Conservation (phyloP, 2,329 filamentous ascomycete genomes). For the Talaromyces sp. region DNA sequence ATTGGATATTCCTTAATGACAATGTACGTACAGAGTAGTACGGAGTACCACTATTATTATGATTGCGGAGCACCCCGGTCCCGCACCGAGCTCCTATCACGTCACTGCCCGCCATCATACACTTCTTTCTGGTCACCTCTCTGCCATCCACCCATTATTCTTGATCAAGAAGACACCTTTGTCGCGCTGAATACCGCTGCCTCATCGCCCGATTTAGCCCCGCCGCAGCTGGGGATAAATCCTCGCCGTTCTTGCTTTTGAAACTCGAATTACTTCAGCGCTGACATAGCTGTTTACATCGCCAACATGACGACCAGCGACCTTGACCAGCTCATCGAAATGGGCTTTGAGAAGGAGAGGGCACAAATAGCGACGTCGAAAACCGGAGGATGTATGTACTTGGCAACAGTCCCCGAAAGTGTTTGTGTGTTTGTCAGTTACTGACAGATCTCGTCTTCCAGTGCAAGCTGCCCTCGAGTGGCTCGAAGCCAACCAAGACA, state of each 20-base stretch:
- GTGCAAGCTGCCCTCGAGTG: conserved; percentile 89
- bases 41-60: too few species aligned
- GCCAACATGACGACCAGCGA: conserved; percentile 43
- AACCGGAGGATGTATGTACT: conserved; percentile 65
- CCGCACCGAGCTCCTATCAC: background rate
- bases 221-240: background rate
- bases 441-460: conserved; percentile 27
- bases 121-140: background rate
- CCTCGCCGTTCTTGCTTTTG: background rate
- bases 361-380: conserved; percentile 81
- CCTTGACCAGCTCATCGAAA: conserved; percentile 57
- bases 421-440: background rate
- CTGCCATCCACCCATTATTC: background rate
- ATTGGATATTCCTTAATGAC: background rate
- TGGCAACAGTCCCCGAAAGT: background rate
- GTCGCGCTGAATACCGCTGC: background rate
- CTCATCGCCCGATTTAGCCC: background rate
- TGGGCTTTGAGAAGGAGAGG: conserved; percentile 77
- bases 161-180: background rate
- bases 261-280: background rate
- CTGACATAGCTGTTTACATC: background rate
- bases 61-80: background rate
- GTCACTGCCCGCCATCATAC: background rate
- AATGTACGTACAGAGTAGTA: too few species aligned
- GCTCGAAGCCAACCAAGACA: conserved; percentile 89